These are phyloP conservation scores for Xylariales sp. DNA, from an alignment of 2,329 filamentous ascomycete genomes.

Conservation along the genomic window DNA sequence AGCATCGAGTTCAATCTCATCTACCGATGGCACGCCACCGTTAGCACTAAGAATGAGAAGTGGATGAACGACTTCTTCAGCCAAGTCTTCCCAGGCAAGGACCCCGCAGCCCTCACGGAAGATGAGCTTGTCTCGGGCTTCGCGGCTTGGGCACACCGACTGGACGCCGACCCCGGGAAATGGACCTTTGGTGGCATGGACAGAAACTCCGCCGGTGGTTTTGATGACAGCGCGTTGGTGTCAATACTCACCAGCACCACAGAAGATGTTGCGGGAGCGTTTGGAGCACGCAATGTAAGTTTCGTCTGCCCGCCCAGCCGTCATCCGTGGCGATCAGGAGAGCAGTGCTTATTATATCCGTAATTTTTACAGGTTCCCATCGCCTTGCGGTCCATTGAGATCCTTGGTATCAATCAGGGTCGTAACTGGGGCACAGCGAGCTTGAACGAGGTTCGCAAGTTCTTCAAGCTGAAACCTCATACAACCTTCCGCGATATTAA, in stretches of 20 bases:
- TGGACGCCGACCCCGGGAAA: slow-evolving; percentile 44
- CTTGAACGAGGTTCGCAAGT: slow-evolving; percentile 47
- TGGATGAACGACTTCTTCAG: slow-evolving; percentile 35
- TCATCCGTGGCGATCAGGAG: no score
- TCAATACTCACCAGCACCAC: slow-evolving; percentile 39
- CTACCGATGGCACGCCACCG: slow-evolving; percentile 44
- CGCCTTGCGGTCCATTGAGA: slow-evolving; percentile 37
- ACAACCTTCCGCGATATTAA: slow-evolving; percentile 48
- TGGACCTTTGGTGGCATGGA: slow-evolving; percentile 46
- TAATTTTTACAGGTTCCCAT: slow-evolving; percentile 55
- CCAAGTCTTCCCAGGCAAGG: slow-evolving; percentile 26
- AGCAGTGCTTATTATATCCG: slow-evolving; percentile 59
- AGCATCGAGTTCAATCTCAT: slow-evolving; percentile 49
- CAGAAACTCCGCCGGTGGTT: slow-evolving; percentile 31
- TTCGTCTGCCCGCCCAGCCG: no score
- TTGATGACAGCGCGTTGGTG: slow-evolving; percentile 35
- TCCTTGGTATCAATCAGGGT: slow-evolving; percentile 42
- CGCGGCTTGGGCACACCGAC: slow-evolving; percentile 37
- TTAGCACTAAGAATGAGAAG: slow-evolving; percentile 37
- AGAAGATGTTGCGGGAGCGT: slow-evolving; percentile 44
- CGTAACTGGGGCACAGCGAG: slow-evolving; percentile 46
- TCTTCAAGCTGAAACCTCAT: slow-evolving; percentile 45
- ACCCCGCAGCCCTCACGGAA: slow-evolving; percentile 40
- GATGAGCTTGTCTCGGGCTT: slow-evolving; percentile 43
- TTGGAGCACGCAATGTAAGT: slow-evolving; percentile 45